Evolutionary conservation across 2,329 filamentous ascomycete species (phyloP).

Genomic region (Fusarium oxysporum): DNA sequence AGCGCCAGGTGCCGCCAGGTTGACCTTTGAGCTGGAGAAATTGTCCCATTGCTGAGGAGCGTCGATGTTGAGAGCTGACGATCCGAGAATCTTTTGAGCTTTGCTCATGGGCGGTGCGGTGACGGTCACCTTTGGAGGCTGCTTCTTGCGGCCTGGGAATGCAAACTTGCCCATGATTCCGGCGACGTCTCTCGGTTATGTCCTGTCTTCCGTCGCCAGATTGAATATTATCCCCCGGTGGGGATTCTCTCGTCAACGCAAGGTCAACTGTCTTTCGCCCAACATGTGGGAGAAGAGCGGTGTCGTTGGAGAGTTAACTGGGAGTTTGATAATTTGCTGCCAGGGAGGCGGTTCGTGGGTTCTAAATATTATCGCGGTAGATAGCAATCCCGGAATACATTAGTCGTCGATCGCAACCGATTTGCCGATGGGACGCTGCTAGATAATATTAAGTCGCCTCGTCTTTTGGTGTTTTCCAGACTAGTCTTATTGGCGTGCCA

Average conservation of each 20-base stretch:
- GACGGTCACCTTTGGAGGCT: constrained; percentile 43
- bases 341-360: not conserved
- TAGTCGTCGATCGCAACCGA: constrained; percentile 4
- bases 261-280: constrained; percentile 29
- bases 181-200: constrained; percentile 3
- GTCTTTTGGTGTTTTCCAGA: constrained; percentile 11
- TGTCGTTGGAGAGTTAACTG: constrained; percentile 7
- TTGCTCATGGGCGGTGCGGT: constrained; percentile 45
- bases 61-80: constrained; percentile 43
- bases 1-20: constrained; percentile 23
- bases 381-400: not conserved
- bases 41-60: constrained; percentile 35
- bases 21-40: constrained; percentile 40
- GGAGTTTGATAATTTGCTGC: not conserved
- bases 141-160: constrained; percentile 46
- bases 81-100: constrained; percentile 45
- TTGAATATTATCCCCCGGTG: constrained; percentile 26
- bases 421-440: constrained; percentile 5
- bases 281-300: constrained; percentile 40
- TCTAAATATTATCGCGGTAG: not conserved
- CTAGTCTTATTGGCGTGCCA: constrained; percentile 23
- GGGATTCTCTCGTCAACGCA: constrained; percentile 39
- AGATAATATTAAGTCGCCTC: constrained; percentile 13
- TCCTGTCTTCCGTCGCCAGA: constrained; percentile 24
- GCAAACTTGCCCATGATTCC: constrained; percentile 46